These are phyloP conservation scores for Cladophialophora exuberans DNA, from an alignment of 2,329 filamentous ascomycete species.

Conservation along the genomic window DNA sequence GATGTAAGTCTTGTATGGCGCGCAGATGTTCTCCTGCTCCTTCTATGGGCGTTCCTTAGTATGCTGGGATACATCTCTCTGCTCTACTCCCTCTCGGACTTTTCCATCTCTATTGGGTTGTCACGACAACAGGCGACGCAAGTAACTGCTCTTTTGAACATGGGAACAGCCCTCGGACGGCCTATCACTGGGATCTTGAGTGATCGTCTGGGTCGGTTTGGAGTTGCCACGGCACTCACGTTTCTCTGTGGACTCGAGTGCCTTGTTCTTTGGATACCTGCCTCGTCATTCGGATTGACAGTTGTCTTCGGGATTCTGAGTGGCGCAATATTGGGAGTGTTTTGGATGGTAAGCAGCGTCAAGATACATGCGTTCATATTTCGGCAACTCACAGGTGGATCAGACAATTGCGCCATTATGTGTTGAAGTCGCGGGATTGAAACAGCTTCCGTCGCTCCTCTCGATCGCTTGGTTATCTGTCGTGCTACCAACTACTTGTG, in stretches of 20 bases:
- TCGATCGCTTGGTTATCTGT: conserved; percentile 34
- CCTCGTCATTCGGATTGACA: conserved; percentile 44
- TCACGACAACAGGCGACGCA: conserved; percentile 42
- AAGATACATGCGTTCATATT: not conserved
- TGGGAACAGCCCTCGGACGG: conserved; percentile 52
- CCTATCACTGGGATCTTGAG: conserved; percentile 50
- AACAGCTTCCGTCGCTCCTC: conserved; percentile 32
- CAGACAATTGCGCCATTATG: conserved; percentile 35
- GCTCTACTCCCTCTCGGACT: conserved; percentile 54
- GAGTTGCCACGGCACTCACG: conserved; percentile 45
- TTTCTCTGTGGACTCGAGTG: conserved; percentile 43
- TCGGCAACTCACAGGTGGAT: not conserved
- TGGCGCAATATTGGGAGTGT: conserved; percentile 52
- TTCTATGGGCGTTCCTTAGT: conserved; percentile 47
- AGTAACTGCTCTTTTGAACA: conserved; percentile 49
- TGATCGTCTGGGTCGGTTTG: conserved; percentile 48
- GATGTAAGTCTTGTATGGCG: conserved; percentile 28
- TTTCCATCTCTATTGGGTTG: conserved; percentile 48
- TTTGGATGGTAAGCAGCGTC: conserved; percentile 43
- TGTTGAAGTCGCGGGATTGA: conserved; percentile 35
- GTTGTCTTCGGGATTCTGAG: conserved; percentile 48
- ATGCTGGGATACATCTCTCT: conserved; percentile 54
- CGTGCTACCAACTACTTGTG: conserved; percentile 50
- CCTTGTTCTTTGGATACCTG: conserved; percentile 52
- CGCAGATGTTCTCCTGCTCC: conserved; percentile 29